Percentiles rank a stretch among this genome's conserved stretches.
Evolutionary conservation across 495 filamentous ascomycete species (phyloP).

Genomic region (Penicillium cinerascens): DNA sequence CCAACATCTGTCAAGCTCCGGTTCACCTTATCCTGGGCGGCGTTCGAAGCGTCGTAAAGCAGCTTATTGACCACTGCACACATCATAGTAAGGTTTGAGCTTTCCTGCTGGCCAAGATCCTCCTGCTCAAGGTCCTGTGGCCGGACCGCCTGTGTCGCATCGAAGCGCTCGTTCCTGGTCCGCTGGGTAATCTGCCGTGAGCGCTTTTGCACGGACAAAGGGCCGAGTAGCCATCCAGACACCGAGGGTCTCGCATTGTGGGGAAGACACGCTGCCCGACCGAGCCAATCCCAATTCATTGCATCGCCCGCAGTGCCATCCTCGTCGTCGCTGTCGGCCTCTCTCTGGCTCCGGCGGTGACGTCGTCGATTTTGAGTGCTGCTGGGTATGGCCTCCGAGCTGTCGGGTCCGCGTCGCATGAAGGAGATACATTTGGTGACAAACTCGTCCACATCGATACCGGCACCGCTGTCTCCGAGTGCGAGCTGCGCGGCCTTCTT

Average conservation of each 20-base stretch:
- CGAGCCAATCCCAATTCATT: conserved; percentile 85
- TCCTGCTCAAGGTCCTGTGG: conserved; percentile 70
- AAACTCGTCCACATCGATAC: conserved; percentile 90
- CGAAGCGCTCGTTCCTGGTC: conserved; percentile 57
- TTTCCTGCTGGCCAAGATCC: conserved; percentile 70
- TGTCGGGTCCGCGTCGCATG: conserved; percentile 62
- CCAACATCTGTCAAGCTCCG: conserved; percentile 28
- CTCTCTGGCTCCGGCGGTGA: conserved; percentile 29
- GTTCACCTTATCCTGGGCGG: conserved; percentile 32
- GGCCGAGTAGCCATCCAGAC: conserved; percentile 82
- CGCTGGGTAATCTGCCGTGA: conserved; percentile 64
- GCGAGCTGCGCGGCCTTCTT: conserved; percentile 69
- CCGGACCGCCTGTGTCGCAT: conserved; percentile 58
- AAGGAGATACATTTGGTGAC: conserved; percentile 85
- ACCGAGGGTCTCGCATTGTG: conserved; percentile 70
- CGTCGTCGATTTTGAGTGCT: conserved; percentile 34
- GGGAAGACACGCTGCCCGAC: conserved; percentile 68
- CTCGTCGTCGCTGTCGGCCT: conserved; percentile 53
- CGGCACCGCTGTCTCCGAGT: conserved; percentile 62
- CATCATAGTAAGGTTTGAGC: conserved; percentile 67
- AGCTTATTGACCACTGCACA: conserved; percentile 58
- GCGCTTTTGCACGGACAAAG: conserved; percentile 84
- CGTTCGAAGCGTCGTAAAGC: conserved; percentile 35
- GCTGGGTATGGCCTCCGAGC: conserved; percentile 13
- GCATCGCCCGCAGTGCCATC: conserved; percentile 59